These are phyloP conservation scores for Epicoccum nigrum DNA, from an alignment of 2,329 filamentous ascomycete species.

Conservation along the genomic window DNA sequence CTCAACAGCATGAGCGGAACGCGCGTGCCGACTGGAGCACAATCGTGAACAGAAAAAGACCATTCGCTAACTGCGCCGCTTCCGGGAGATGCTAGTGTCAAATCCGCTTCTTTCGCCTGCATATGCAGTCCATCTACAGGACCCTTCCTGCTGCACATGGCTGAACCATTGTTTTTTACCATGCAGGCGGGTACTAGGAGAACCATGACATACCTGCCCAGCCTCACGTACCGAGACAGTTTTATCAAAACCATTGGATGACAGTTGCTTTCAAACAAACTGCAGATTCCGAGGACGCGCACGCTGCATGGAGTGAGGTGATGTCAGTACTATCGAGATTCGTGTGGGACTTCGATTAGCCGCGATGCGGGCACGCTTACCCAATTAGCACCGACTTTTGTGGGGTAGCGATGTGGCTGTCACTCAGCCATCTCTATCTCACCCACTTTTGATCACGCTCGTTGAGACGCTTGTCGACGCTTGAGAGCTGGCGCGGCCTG, in stretches of 20 bases:
- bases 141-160: conserved; percentile 3
- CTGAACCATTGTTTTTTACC: conserved; percentile 1
- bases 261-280: conserved; percentile 3
- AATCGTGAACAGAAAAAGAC: conserved; percentile 3
- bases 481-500: conserved; percentile 11
- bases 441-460: conserved; percentile 13
- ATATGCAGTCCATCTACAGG: conserved; percentile 3
- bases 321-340: conserved; percentile 16
- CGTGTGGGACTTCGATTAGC: conserved; percentile 14
- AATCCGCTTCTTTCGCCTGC: conserved; percentile 13
- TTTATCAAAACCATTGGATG: not conserved
- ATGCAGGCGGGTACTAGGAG: not conserved
- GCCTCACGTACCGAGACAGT: conserved; percentile 5
- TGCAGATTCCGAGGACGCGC: conserved; percentile 9
- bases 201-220: conserved; percentile 4
- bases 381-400: not conserved
- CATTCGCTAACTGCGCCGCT: conserved; percentile 3
- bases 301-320: conserved; percentile 13
- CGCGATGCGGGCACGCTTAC: conserved; percentile 13
- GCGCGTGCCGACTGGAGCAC: not conserved
- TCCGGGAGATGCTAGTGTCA: conserved; percentile 7
- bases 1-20: conserved; percentile 5
- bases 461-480: conserved; percentile 20
- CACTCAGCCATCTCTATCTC: conserved; percentile 12
- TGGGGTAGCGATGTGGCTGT: conserved; percentile 17